These are phyloP conservation scores for Apiospora kogelbergensis DNA, from an alignment of 2,329 filamentous ascomycete genomes.

Conservation along the genomic window DNA sequence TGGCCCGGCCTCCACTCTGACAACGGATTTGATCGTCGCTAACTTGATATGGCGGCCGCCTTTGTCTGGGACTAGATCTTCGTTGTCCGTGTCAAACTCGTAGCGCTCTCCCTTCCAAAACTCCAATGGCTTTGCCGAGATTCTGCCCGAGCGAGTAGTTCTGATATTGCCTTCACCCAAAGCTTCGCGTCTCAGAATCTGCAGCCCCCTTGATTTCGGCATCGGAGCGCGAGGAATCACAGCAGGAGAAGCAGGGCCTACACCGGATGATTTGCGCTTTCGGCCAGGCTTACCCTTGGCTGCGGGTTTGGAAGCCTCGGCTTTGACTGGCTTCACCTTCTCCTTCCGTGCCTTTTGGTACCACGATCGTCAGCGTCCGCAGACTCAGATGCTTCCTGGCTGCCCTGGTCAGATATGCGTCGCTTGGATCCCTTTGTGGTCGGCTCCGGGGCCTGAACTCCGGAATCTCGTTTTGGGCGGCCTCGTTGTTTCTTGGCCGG, in stretches of 20 bases:
- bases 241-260: constrained; percentile 45
- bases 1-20: constrained; percentile 60
- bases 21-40: constrained; percentile 72
- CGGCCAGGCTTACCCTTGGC: constrained; percentile 32
- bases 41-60: constrained; percentile 53
- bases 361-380: constrained; percentile 17
- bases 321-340: constrained; percentile 19
- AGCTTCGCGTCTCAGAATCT: constrained; percentile 50
- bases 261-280: constrained; percentile 39
- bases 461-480: neutral
- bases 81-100: constrained; percentile 64
- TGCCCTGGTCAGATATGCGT: constrained; percentile 21
- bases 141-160: constrained; percentile 73
- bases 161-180: constrained; percentile 53
- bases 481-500: constrained; percentile 10
- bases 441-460: constrained; percentile 16
- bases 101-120: constrained; percentile 86
- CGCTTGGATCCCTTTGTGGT: constrained; percentile 20
- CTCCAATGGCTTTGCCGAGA: constrained; percentile 74
- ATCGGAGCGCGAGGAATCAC: constrained; percentile 56
- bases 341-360: constrained; percentile 26
- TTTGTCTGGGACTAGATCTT: constrained; percentile 44
- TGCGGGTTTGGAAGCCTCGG: constrained; percentile 22
- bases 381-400: constrained; percentile 13
- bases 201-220: constrained; percentile 54